phyloP scores from a whole-genome alignment of 1,139 yeast species.

The Suhomyces wounanorum region DNA sequence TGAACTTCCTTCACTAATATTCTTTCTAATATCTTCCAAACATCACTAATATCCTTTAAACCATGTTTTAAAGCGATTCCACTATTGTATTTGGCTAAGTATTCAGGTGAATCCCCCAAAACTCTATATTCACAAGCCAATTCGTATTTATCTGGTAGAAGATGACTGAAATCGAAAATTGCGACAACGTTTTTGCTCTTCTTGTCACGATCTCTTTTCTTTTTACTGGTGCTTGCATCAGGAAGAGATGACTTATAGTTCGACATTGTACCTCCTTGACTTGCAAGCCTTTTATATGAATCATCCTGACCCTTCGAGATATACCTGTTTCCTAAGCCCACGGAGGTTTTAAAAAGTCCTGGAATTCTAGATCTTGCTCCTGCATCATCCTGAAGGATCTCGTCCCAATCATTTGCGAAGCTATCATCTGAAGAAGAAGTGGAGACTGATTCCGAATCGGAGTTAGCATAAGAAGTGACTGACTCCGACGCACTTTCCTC shows the following conservation, averaged over 20 bases:
- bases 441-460: constrained; percentile 14
- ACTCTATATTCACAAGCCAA: constrained; percentile 77
- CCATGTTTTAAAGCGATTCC: constrained; percentile 70
- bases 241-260: constrained; percentile 32
- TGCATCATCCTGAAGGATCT: constrained; percentile 47
- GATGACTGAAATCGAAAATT: constrained; percentile 64
- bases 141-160: constrained; percentile 76
- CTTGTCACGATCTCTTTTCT: constrained; percentile 20
- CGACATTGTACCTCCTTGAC: constrained; percentile 31
- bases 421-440: constrained; percentile 46
- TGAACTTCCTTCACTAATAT: constrained; percentile 37
- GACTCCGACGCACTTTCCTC: constrained; percentile 3
- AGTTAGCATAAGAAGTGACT: constrained; percentile 4
- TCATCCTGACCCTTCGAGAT: constrained; percentile 22
- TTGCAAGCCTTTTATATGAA: constrained; percentile 26
- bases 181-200: constrained; percentile 55
- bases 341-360: constrained; percentile 43
- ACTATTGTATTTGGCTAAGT: constrained; percentile 68
- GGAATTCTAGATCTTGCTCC: constrained; percentile 48
- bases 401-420: constrained; percentile 55
- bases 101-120: constrained; percentile 65
- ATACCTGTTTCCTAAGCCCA: constrained; percentile 41
- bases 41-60: constrained; percentile 62
- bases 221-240: constrained; percentile 13
- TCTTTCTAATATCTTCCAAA: constrained; percentile 72